These are phyloP conservation scores for Smallanthus sonchifolius DNA, from an alignment of 129 eudicot species.

Conservation along the genomic window DNA sequence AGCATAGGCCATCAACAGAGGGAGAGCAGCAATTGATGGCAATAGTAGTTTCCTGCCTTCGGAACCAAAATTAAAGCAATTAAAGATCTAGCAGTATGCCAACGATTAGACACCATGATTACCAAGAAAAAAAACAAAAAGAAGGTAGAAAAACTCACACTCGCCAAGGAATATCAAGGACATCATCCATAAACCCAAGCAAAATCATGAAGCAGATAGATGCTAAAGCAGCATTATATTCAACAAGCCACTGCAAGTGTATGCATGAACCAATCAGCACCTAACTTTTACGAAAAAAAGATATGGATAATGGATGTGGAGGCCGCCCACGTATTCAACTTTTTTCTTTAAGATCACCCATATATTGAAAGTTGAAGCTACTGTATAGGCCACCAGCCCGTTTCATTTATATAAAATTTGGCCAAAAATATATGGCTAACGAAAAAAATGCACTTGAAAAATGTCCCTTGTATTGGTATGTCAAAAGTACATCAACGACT, in stretches of 20 bases:
- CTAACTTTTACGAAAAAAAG: neutral
- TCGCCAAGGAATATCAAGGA: slow-evolving; percentile 97
- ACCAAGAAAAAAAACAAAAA: neutral
- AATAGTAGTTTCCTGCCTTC: slow-evolving; percentile 75
- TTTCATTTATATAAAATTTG: neutral
- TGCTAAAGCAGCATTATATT: slow-evolving; percentile 97
- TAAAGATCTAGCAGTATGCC: neutral
- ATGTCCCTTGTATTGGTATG: neutral
- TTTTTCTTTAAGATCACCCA: neutral
- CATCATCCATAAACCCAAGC: slow-evolving; percentile 97
- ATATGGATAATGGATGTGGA: neutral
- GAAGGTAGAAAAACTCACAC: slow-evolving; percentile 66
- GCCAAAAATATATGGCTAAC: neutral
- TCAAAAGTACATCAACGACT: neutral
- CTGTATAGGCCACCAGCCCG: neutral
- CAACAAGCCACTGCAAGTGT: slow-evolving; percentile 90
- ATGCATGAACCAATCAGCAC: slow-evolving; percentile 13
- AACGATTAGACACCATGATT: neutral
- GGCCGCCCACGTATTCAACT: neutral
- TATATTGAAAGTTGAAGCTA: neutral
- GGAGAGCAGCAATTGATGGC: slow-evolving; percentile 97
- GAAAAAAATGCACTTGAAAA: neutral
- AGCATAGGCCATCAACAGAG: slow-evolving; percentile 97
- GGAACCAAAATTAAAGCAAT: slow-evolving; percentile 24
- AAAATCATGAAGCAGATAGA: slow-evolving; percentile 93